Evolutionary conservation across 2,329 filamentous ascomycete species (phyloP).

Genomic region (Ascosphaera aggregata): DNA sequence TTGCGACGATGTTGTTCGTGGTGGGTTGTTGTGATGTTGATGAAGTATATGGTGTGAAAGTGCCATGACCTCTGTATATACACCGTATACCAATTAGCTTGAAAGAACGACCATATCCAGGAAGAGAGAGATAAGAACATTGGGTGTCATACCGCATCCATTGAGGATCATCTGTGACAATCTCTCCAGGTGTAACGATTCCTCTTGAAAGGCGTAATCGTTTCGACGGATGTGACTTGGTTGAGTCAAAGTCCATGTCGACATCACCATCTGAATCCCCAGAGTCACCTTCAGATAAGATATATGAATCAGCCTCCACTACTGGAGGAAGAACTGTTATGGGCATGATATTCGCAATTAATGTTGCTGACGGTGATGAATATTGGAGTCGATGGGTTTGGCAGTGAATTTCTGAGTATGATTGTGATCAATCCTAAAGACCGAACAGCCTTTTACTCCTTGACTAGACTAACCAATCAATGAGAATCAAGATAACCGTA

Average conservation of each 20-base stretch:
- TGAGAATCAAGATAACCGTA: no score
- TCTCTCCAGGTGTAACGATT: constrained; percentile 66
- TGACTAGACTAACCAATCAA: no score
- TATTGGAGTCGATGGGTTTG: no score
- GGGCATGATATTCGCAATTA: constrained; percentile 24
- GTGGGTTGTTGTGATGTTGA: constrained; percentile 7
- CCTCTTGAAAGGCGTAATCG: constrained; percentile 11
- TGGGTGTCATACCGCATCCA: constrained; percentile 48
- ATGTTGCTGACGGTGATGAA: no score
- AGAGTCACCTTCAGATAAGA: constrained; percentile 12
- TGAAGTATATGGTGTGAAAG: not conserved
- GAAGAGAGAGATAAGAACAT: no score
- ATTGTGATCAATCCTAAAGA: no score
- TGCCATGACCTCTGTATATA: not conserved
- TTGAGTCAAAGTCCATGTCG: constrained; percentile 19
- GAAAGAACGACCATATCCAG: no score
- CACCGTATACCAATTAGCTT: constrained; percentile 5
- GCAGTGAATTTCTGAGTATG: no score
- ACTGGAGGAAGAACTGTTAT: constrained; percentile 30
- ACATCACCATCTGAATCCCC: constrained; percentile 23
- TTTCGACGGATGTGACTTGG: constrained; percentile 11
- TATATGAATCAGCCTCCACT: constrained; percentile 9
- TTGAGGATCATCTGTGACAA: constrained; percentile 69
- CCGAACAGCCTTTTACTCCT: no score
- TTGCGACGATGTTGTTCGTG: constrained; percentile 49